Conservation (phyloP, 2,329 filamentous ascomycete genomes). For the Hypoxylon sp. region DNA sequence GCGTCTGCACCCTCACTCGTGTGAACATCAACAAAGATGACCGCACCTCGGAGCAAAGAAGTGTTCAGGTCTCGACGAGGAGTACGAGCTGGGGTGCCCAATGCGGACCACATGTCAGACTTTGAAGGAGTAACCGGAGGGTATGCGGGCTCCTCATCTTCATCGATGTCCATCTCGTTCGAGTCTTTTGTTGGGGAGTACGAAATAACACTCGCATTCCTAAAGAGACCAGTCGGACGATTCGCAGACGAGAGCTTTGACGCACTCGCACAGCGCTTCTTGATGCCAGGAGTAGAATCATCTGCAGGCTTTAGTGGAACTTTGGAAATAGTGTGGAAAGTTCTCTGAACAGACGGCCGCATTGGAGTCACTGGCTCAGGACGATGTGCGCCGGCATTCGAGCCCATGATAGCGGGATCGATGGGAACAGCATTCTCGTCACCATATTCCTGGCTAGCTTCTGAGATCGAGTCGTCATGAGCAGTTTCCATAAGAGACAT, state of each 20-base stretch:
- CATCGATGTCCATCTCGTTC: slow-evolving; percentile 51
- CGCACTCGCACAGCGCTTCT: slow-evolving; percentile 66
- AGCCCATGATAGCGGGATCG: slow-evolving; percentile 62
- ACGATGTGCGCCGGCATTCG: slow-evolving; percentile 35
- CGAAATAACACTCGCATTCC: slow-evolving; percentile 68
- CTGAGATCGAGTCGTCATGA: slow-evolving; percentile 68
- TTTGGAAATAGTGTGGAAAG: slow-evolving; percentile 82
- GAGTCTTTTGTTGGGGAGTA: slow-evolving; percentile 66
- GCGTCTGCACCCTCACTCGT: slow-evolving; percentile 86
- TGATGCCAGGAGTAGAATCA: slow-evolving; percentile 66
- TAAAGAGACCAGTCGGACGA: slow-evolving; percentile 60
- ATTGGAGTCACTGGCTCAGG: slow-evolving; percentile 70
- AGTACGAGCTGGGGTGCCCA: slow-evolving; percentile 70
- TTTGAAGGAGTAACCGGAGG: slow-evolving; percentile 63
- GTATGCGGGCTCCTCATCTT: slow-evolving; percentile 44
- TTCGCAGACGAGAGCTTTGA: slow-evolving; percentile 61
- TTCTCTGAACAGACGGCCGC: slow-evolving; percentile 62
- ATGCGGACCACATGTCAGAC: slow-evolving; percentile 67
- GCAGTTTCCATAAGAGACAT: slow-evolving; percentile 69
- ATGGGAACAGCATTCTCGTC: slow-evolving; percentile 75
- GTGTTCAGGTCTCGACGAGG: slow-evolving; percentile 68
- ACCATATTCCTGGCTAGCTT: slow-evolving; percentile 75
- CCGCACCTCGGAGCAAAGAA: slow-evolving; percentile 75
- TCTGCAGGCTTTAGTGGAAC: slow-evolving; percentile 80
- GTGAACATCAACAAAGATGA: slow-evolving; percentile 87